Conservation (phyloP, 192 early-diverging fungal genomes). For the Diversispora eburnea region DNA sequence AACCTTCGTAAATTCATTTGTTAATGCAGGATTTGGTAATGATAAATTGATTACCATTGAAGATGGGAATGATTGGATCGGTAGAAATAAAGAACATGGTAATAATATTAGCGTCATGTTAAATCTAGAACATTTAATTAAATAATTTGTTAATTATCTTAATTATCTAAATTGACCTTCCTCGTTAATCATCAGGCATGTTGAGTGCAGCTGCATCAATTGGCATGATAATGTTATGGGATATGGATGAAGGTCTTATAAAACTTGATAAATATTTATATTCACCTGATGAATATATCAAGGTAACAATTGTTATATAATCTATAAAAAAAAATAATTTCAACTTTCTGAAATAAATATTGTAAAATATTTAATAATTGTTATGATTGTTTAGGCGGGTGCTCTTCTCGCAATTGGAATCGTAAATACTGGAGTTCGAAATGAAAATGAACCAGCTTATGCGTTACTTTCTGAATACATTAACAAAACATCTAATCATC, state of each 20-base stretch:
- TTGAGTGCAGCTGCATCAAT: slow-evolving; percentile 92
- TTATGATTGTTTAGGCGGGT: slow-evolving; percentile 57
- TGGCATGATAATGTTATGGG: slow-evolving; percentile 92
- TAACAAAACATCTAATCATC: slow-evolving; percentile 50
- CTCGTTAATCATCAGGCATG: slow-evolving; percentile 59
- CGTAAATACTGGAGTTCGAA: slow-evolving; percentile 83
- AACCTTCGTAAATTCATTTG: slow-evolving; percentile 98
- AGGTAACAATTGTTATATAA: slow-evolving; percentile 34
- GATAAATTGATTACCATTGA: slow-evolving; percentile 89
- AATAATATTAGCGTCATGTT: not conserved
- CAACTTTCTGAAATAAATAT: not conserved
- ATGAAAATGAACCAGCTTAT: slow-evolving; percentile 88
- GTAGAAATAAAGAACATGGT: slow-evolving; percentile 97
- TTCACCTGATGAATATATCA: slow-evolving; percentile 82
- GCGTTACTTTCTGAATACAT: slow-evolving; percentile 85
- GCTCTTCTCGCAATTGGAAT: slow-evolving; percentile 92
- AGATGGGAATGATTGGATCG: slow-evolving; percentile 85
- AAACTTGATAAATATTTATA: slow-evolving; percentile 96
- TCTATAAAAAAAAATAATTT: not conserved
- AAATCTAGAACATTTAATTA: not conserved
- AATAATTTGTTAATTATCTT: no score
- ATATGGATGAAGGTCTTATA: slow-evolving; percentile 84
- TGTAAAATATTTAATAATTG: not conserved
- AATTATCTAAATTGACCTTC: no score
- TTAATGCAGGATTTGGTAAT: slow-evolving; percentile 93